Base-by-base conservation (phyloP, 179 eudicot species). In the Spinacia oleracea region DNA sequence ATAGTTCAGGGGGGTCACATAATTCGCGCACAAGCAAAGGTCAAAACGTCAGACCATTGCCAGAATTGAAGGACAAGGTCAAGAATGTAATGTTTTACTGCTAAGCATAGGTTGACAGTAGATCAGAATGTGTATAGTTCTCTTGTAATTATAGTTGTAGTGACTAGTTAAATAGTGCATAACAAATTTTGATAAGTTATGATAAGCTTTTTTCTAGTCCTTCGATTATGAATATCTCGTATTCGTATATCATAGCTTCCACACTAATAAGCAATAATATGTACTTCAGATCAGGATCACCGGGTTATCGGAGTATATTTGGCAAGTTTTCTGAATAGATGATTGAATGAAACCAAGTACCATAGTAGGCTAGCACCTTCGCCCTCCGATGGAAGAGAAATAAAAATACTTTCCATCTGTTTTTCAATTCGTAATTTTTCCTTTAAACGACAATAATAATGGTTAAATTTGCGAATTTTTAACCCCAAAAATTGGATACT, bases 11-110 rank as follows among this genome's bases (percentile, higher is more conserved):
- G 56, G 75, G 75, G 50, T 50, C 87, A 60, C 80, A 63, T 64
- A 80, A 81, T 62, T 60, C 83, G 32, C 85, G 85, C 38, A 65
- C 77, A 1, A 72, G 50, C 34, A 85, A 84, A 16, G 82, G 88
- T 32, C 78, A 87, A 9, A 76, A 81, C 64, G 66, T 89, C 62
- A 86, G 93, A 15, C 92, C 90, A 0, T 82, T 92, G 27, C 97
- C 97, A 14, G 92, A 87, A 29, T 60, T 92, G 72, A 90, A 90
- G 78, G 97, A 92, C 56, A 92, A 83, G 43, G 95, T 92, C 81
- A 92, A 91, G 84, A 92, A 80, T 66, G 90, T 91, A 21, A 92
- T 92, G 97, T 92, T 92, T 78, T 92, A 91, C 68, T 92, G 97
- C 81, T 92, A 43, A 50, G 66, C 72, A 8, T 65, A 76, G 85